phyloP scores from a whole-genome alignment of 2,329 filamentous ascomycete genomes.

The Ophiostoma populinum region DNA sequence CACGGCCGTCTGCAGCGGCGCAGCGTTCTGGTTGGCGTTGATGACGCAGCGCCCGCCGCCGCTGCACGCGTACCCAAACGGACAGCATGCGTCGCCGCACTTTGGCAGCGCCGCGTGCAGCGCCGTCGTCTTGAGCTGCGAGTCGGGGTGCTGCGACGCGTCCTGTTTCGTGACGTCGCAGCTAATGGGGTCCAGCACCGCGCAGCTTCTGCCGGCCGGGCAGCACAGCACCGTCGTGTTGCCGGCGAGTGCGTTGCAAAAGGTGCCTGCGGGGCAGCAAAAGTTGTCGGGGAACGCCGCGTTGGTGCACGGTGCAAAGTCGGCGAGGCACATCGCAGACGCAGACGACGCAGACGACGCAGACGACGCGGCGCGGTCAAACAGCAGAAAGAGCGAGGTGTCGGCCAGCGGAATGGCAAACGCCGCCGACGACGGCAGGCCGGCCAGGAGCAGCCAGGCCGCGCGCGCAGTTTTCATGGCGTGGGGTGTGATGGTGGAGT shows the following conservation, averaged over 20 bases:
- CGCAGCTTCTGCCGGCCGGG: constrained; percentile 38
- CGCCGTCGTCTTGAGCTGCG: constrained; percentile 48
- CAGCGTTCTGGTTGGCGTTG: constrained; percentile 30
- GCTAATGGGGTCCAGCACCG: constrained; percentile 42
- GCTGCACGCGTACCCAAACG: constrained; percentile 52
- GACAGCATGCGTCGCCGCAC: constrained; percentile 51
- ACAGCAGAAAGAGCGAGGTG: no score
- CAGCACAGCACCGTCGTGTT: constrained; percentile 56
- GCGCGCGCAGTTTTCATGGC: no score
- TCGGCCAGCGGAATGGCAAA: no score
- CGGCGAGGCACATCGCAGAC: constrained; percentile 16
- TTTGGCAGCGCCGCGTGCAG: constrained; percentile 35
- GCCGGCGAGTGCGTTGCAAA: constrained; percentile 45
- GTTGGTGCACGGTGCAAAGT: constrained; percentile 34
- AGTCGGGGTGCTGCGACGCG: constrained; percentile 33
- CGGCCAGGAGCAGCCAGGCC: no score
- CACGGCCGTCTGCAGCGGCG: constrained; percentile 11
- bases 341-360: no score
- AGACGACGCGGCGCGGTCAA: no score
- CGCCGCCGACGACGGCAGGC: no score
- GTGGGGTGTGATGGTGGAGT: no score
- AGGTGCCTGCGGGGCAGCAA: constrained; percentile 40
- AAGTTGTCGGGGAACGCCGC: constrained; percentile 42
- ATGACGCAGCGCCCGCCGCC: constrained; percentile 30
- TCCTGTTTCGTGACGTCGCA: constrained; percentile 51